Base-by-base conservation (phyloP, 73 alveolate species). In the Paramecium sonneborni region DNA sequence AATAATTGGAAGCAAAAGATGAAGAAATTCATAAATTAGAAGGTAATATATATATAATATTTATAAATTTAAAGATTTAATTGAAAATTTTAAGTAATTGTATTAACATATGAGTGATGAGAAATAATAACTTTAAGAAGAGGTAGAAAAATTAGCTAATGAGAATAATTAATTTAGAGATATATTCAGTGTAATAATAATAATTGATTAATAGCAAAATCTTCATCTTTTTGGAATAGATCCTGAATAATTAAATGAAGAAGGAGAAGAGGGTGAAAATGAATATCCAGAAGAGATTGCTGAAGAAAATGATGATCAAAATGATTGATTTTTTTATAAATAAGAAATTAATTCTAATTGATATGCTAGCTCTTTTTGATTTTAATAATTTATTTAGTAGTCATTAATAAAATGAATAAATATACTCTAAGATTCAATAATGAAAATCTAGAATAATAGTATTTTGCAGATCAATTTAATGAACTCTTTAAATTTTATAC, bases 81-180 rank as follows among this genome's bases (percentile, higher is more conserved):
- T 74, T 5, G 87, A 74, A 38, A 74, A 74, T 74, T 74, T 74
- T 67, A 74, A 74, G 18, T 74, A 74, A 74, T 74, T 74, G 37
- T 74, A 74, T 15, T 35, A 74, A 34, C 55, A 74, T 18, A 28
- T 74, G 55, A 74, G 46, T 34, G 87, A 74, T 74, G 87, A 74
- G 20, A 74, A 74, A 38, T 38, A 74, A 35, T 34, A 24, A 8
- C 34, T 74, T 7, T 74, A 74, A 38, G 87, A 74, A 32, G 87
- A 74, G 34, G 87, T 74, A 30, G 87, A 74, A 35, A 74, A 35
- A n/a, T 38, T 74, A n/a, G 55, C 55, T 12, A 74, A 74, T 38
- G 87, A 74, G 37, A 74, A 74, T 38, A 74, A 74, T 74, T 38
- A 74, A n/a, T 74, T 74, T 74, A 74, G 87, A 74, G 87, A 74